phyloP scores from a whole-genome alignment of 2,329 filamentous ascomycete genomes.

The Chrysoporthe deuterocubensis region DNA sequence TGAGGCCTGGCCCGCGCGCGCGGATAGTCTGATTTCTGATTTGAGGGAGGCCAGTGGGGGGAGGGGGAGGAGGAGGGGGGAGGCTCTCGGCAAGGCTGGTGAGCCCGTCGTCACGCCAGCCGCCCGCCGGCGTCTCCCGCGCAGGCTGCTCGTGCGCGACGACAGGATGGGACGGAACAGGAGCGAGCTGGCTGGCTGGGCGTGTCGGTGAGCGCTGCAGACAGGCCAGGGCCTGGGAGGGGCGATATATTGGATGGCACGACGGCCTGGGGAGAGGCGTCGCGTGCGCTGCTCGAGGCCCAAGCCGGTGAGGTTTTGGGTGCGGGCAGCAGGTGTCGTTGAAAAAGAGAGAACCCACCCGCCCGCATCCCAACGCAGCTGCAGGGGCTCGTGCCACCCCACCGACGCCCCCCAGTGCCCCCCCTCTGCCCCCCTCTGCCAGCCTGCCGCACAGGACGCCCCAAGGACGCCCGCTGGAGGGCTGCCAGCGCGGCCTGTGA shows the following conservation, averaged over 20 bases:
- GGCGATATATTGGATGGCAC: not conserved
- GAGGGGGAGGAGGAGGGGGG: not conserved
- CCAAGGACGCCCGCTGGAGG: too few relatives aligned
- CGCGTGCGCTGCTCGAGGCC: not conserved
- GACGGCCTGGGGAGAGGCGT: not conserved
- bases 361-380: not conserved
- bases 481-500: not conserved
- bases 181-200: too few relatives aligned
- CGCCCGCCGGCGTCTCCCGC: not conserved
- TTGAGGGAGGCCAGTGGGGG: slow-evolving; percentile 26
- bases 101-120: not conserved
- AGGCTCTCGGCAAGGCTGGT: not conserved
- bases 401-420: not conserved
- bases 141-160: too few relatives aligned
- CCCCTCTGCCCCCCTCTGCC: not conserved
- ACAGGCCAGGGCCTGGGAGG: not conserved
- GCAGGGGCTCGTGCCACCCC: slow-evolving; percentile 2
- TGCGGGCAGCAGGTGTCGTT: slow-evolving; percentile 39
- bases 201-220: too few relatives aligned
- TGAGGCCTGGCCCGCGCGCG: slow-evolving; percentile 5
- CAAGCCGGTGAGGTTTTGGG: slow-evolving; percentile 18
- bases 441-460: not conserved
- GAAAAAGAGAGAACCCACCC: slow-evolving; percentile 36
- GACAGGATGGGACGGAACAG: too few relatives aligned
- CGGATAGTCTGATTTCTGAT: slow-evolving; percentile 18